Evolutionary conservation across 208 protist genomes (phyloP).

Genomic region (Entamoeba histolytica): DNA sequence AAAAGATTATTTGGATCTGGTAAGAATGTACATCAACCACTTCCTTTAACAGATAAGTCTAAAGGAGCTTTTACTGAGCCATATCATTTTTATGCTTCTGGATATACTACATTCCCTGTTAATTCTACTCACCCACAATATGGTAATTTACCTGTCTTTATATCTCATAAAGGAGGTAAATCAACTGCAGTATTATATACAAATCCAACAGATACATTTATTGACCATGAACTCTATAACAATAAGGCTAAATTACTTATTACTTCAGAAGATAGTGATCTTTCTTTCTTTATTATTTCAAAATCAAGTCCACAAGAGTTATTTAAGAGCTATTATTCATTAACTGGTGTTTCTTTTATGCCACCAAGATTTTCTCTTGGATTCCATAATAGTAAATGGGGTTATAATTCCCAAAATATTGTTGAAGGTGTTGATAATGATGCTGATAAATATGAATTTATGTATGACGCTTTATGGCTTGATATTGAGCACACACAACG

Average conservation of each 20-base stretch:
- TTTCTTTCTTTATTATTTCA: not conserved
- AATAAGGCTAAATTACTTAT: not conserved
- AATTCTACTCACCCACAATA: not conserved
- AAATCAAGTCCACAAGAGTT: not conserved
- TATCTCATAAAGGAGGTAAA: not conserved
- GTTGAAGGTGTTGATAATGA: not conserved
- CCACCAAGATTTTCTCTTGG: not conserved
- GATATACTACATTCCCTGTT: not conserved
- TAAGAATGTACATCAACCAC: not conserved
- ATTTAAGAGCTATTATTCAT: not conserved
- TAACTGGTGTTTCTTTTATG: not conserved
- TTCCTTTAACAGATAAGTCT: not conserved
- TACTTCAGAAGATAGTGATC: not conserved
- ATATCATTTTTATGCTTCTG: not conserved
- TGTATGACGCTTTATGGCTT: constrained; percentile 4
- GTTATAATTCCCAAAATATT: not conserved
- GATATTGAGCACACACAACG: constrained; percentile 9
- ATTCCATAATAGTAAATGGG: constrained; percentile 10
- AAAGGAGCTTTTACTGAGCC: not conserved
- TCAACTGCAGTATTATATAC: not conserved
- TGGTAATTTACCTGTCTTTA: not conserved
- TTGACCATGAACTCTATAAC: not conserved
- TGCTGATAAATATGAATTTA: not conserved
- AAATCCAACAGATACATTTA: not conserved
- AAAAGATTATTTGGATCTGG: not conserved